Evolutionary conservation across 305 asterid genomes (phyloP).

Genomic region (Andrographis paniculata): DNA sequence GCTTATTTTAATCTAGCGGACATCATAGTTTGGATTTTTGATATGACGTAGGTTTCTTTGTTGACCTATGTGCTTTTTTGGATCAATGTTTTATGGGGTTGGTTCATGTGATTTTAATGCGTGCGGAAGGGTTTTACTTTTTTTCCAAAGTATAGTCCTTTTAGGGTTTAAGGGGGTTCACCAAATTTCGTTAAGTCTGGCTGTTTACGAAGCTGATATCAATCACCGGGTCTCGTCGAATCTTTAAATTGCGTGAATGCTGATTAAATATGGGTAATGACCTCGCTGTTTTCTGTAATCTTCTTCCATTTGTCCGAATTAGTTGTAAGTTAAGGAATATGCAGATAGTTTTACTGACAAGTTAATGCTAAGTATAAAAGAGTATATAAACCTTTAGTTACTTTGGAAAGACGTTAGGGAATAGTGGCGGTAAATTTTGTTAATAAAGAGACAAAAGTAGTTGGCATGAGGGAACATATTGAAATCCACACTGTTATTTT

Average conservation of each 20-base stretch:
- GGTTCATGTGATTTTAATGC: background rate
- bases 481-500: too few relatives aligned
- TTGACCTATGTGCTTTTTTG: constrained; percentile 5
- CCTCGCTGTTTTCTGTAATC: background rate
- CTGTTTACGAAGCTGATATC: background rate
- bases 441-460: too few relatives aligned
- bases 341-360: constrained; percentile 8
- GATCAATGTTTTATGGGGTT: background rate
- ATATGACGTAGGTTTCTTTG: constrained; percentile 7
- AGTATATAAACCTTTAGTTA: too few relatives aligned
- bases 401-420: too few relatives aligned
- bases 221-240: too few relatives aligned
- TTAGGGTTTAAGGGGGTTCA: constrained; percentile 17
- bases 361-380: too few relatives aligned
- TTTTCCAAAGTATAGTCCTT: constrained; percentile 1
- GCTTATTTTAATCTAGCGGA: constrained; percentile 1
- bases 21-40: constrained; percentile 1
- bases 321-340: background rate
- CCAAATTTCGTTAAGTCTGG: constrained; percentile 4
- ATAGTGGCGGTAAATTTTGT: too few relatives aligned
- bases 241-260: constrained; percentile 4
- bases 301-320: background rate
- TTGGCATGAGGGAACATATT: too few relatives aligned
- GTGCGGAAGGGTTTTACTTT: background rate
- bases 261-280: background rate